phyloP scores from a whole-genome alignment of 306 rosid genomes.

The Cotoneaster glaucophyllus region DNA sequence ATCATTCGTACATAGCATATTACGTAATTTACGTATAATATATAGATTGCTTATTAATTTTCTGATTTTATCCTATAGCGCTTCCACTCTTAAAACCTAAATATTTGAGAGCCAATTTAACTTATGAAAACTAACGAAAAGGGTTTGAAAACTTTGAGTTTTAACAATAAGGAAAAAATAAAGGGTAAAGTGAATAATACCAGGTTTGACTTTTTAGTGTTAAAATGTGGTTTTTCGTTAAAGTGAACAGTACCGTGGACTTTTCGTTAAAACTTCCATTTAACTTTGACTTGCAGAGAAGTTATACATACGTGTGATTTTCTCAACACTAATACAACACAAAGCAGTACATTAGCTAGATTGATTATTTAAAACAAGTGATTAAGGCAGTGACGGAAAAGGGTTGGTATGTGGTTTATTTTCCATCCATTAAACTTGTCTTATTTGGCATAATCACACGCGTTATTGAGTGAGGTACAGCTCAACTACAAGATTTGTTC shows the following conservation, averaged over 20 bases:
- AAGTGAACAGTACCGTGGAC: too few species aligned
- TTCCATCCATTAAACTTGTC: neutral
- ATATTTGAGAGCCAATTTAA: neutral
- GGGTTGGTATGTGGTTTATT: conserved; percentile 8
- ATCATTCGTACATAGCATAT: neutral
- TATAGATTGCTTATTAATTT: neutral
- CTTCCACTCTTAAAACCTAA: neutral
- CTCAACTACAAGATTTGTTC: conserved; percentile 1
- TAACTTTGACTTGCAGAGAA: neutral
- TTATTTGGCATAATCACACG: conserved; percentile 11
- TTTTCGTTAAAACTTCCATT: too few species aligned
- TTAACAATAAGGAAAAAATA: too few species aligned
- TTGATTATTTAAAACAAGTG: neutral
- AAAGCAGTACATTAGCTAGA: neutral
- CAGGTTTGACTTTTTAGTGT: too few species aligned
- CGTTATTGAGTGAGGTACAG: conserved; percentile 17
- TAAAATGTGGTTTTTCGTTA: too few species aligned
- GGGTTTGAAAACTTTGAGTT: too few species aligned
- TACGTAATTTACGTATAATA: too few species aligned
- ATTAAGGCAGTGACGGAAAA: neutral
- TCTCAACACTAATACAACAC: neutral
- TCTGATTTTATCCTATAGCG: neutral
- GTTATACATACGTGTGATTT: neutral
- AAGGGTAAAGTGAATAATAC: too few species aligned
- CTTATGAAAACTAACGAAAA: too few species aligned